Percentiles rank a stretch among this genome's conserved stretches.
phyloP scores from a whole-genome alignment of 441 rosid species.

The Populus trichocarpa region DNA sequence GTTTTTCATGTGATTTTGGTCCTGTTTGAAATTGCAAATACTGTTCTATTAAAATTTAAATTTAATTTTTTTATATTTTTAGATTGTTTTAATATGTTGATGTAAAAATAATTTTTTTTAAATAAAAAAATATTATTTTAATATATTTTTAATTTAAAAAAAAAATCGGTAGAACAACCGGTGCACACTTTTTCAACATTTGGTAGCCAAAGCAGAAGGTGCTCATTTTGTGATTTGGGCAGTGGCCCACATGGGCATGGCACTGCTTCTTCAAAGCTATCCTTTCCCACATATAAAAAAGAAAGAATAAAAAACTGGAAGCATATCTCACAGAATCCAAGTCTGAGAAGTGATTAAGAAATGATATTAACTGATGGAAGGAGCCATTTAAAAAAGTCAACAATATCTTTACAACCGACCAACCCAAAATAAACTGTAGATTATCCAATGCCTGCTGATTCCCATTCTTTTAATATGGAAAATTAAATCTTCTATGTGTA shows the following conservation, averaged over 20 bases:
- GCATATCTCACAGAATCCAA: background rate
- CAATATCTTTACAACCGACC: slow-evolving; percentile 3
- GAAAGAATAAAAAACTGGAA: background rate
- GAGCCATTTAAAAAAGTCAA: background rate
- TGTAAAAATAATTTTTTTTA: no score
- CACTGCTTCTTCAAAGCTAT: background rate
- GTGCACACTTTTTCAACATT: background rate
- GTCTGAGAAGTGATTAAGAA: slow-evolving; percentile 2
- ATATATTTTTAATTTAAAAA: no score
- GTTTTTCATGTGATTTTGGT: no score
- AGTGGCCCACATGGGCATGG: slow-evolving; percentile 7
- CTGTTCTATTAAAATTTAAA: no score
- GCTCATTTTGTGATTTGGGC: background rate
- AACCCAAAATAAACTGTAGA: background rate
- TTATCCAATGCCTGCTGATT: background rate
- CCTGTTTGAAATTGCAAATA: no score
- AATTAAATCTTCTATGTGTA: background rate
- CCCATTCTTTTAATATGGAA: background rate
- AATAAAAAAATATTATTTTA: no score
- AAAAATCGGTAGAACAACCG: no score
- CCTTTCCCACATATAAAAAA: background rate
- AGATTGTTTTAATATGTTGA: no score
- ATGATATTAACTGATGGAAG: background rate
- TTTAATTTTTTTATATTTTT: no score
- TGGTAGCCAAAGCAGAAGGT: background rate